These are phyloP conservation scores for Starmerella potacharoeniae DNA, from an alignment of 805 yeast genomes.

Conservation along the genomic window DNA sequence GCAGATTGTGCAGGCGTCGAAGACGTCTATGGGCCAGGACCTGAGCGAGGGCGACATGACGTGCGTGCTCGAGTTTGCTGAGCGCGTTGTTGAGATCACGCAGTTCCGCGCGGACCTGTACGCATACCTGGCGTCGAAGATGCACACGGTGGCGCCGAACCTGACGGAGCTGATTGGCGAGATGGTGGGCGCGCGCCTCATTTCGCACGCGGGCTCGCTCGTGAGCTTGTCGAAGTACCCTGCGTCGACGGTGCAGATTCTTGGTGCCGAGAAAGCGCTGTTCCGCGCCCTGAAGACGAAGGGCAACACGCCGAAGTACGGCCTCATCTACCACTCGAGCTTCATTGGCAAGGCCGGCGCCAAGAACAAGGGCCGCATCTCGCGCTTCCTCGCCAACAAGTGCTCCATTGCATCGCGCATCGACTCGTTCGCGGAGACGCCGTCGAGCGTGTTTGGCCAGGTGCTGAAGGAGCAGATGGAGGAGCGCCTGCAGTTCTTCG, in stretches of 20 bases:
- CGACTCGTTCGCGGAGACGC: conserved; percentile 92
- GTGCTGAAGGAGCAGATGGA: conserved; percentile 94
- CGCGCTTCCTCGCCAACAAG: conserved; percentile 96
- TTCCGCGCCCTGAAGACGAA: conserved; percentile 93
- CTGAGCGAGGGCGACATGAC: conserved; percentile 89
- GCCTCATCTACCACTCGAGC: conserved; percentile 88
- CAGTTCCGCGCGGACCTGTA: conserved; percentile 80
- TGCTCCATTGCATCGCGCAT: conserved; percentile 98
- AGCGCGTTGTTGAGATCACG: conserved; percentile 81
- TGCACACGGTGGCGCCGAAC: conserved; percentile 97
- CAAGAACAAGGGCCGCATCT: conserved; percentile 97
- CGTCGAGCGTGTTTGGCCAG: conserved; percentile 79
- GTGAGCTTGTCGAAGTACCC: conserved; percentile 96
- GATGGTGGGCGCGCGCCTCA: conserved; percentile 96
- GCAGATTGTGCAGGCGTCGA: conserved; percentile 84
- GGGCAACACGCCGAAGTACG: conserved; percentile 94
- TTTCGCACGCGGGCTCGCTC: conserved; percentile 96
- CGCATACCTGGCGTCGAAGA: conserved; percentile 83
- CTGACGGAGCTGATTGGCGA: conserved; percentile 94
- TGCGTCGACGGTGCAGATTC: conserved; percentile 95
- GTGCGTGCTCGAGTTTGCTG: conserved; percentile 81
- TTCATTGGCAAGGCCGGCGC: conserved; percentile 89
- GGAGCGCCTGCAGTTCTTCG: conserved; percentile 91
- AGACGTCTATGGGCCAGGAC: conserved; percentile 98
- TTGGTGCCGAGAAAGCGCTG: conserved; percentile 95